These are phyloP conservation scores for Dalbergia cochinchinensis DNA, from an alignment of 306 rosid species.

Conservation along the genomic window DNA sequence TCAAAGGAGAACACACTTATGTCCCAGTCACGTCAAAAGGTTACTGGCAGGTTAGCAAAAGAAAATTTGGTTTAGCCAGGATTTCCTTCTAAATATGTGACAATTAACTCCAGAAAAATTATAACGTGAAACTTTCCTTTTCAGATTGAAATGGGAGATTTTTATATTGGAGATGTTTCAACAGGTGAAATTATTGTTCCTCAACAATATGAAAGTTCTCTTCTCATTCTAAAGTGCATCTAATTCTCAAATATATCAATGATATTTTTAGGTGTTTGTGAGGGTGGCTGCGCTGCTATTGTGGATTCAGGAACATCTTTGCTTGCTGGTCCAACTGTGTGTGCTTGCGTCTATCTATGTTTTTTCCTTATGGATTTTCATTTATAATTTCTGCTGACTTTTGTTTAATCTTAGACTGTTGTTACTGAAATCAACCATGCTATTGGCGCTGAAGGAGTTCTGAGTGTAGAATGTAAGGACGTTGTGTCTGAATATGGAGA, in stretches of 20 bases:
- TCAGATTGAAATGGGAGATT: slow-evolving; percentile 89
- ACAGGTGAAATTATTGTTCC: slow-evolving; percentile 68
- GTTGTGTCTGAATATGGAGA: slow-evolving; percentile 87
- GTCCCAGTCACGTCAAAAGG: slow-evolving; percentile 83
- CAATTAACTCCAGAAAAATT: not conserved
- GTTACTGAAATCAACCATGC: slow-evolving; percentile 90
- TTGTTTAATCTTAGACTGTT: slow-evolving; percentile 54
- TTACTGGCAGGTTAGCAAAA: slow-evolving; percentile 82
- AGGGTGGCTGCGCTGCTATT: slow-evolving; percentile 81
- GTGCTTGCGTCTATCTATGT: slow-evolving; percentile 39
- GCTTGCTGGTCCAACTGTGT: slow-evolving; percentile 89
- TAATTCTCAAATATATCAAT: slow-evolving; percentile 30
- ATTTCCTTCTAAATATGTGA: slow-evolving; percentile 23
- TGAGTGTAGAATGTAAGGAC: slow-evolving; percentile 78
- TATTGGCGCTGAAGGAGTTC: slow-evolving; percentile 91
- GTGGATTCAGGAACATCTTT: slow-evolving; percentile 95
- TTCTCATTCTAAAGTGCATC: slow-evolving; percentile 28
- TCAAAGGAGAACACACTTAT: slow-evolving; percentile 79
- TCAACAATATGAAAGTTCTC: slow-evolving; percentile 19
- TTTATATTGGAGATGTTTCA: slow-evolving; percentile 71
- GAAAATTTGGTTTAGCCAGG: slow-evolving; percentile 10
- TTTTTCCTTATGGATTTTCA: not conserved
- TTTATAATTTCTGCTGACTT: slow-evolving; percentile 28
- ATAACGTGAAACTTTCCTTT: slow-evolving; percentile 14
- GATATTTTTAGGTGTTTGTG: slow-evolving; percentile 70